Conservation (phyloP, 495 filamentous ascomycete genomes). For the Neurospora discreta region DNA sequence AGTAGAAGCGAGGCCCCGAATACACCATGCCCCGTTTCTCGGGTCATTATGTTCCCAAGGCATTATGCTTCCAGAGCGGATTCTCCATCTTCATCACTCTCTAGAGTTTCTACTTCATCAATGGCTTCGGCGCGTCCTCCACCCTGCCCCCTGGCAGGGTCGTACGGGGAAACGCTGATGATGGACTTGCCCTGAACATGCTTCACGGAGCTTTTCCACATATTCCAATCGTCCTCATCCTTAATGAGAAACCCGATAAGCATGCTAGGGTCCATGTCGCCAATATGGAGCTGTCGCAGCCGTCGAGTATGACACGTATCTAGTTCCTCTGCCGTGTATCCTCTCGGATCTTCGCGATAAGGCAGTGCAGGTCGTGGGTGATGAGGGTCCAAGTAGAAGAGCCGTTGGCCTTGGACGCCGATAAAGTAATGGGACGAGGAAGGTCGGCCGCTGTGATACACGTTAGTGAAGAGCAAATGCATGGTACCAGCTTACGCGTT, state of each 20-base stretch:
- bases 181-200: conserved; percentile 70
- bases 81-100: conserved; percentile 53
- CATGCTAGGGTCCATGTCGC: conserved; percentile 98
- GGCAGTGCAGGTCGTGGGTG: conserved; percentile 59
- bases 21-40: background rate
- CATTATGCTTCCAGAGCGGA: conserved; percentile 21
- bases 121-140: conserved; percentile 59
- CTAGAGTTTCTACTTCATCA: conserved; percentile 78
- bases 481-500: background rate
- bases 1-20: background rate
- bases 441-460: conserved; percentile 61
- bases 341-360: conserved; percentile 33
- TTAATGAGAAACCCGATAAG: conserved; percentile 89
- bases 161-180: conserved; percentile 63
- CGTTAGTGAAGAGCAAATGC: conserved; percentile 4
- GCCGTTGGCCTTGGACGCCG: conserved; percentile 74
- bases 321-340: conserved; percentile 60
- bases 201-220: conserved; percentile 61
- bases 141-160: conserved; percentile 44
- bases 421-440: conserved; percentile 95
- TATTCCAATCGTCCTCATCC: conserved; percentile 70
- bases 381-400: conserved; percentile 97
- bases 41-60: background rate
- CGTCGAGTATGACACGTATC: conserved; percentile 81
- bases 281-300: conserved; percentile 67